Conservation (phyloP, 768 basidiomycete species). For the Agrocybe chaxingu region DNA sequence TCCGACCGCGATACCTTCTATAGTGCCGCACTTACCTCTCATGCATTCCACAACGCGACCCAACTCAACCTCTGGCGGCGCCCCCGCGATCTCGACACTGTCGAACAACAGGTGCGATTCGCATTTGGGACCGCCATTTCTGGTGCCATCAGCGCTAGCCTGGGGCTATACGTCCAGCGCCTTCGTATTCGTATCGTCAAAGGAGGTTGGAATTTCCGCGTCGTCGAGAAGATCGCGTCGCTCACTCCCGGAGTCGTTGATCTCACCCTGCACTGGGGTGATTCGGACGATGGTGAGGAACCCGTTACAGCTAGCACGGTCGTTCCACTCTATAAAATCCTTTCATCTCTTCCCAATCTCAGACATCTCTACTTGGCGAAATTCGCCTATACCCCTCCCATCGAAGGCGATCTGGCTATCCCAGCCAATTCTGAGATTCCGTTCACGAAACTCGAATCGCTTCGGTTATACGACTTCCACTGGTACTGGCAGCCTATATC, state of each 20-base stretch:
- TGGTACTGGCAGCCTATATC: constrained; percentile 6
- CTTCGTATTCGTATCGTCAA: constrained; percentile 2
- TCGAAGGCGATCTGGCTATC: not conserved
- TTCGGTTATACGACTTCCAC: constrained; percentile 4
- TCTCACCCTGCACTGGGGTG: constrained; percentile 7
- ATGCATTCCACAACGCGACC: constrained; percentile 3
- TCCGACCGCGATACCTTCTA: not conserved
- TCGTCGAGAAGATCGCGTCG: constrained; percentile 1
- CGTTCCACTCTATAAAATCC: not conserved
- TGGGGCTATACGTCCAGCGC: constrained; percentile 2
- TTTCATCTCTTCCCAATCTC: constrained; percentile 1
- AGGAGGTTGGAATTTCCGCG: constrained; percentile 4
- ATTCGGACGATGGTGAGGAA: constrained; percentile 2
- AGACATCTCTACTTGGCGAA: constrained; percentile 2
- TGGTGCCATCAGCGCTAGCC: constrained; percentile 1
- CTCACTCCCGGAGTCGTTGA: constrained; percentile 1
- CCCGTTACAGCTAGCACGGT: not conserved
- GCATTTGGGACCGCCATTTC: constrained; percentile 10
- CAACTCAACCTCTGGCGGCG: constrained; percentile 5
- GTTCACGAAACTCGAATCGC: constrained; percentile 1
- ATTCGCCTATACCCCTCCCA: constrained; percentile 2
- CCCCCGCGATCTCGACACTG: constrained; percentile 4
- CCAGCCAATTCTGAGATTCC: constrained; percentile 3
- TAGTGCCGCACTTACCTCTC: not conserved
- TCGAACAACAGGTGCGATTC: constrained; percentile 6